These are phyloP conservation scores for Inga oerstediana DNA, from an alignment of 306 rosid species.

Conservation along the genomic window DNA sequence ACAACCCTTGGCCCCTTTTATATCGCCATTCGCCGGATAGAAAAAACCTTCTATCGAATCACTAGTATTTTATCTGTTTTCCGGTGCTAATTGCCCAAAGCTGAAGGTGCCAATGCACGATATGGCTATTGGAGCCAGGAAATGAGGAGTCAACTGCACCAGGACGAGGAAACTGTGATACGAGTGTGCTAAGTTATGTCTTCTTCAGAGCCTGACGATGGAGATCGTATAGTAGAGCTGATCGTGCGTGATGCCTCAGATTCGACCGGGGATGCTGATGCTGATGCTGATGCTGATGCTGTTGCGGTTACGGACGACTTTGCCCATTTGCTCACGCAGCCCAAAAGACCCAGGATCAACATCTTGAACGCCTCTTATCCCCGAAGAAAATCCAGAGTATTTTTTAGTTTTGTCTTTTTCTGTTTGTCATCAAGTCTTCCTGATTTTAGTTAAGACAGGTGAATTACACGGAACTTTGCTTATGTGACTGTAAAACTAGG, in stretches of 20 bases:
- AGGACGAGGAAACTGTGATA: background rate
- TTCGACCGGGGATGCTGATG: slow-evolving; percentile 34
- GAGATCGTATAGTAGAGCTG: slow-evolving; percentile 62
- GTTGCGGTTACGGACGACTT: slow-evolving; percentile 32
- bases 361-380: slow-evolving; percentile 78
- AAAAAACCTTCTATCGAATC: too few relatives aligned
- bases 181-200: slow-evolving; percentile 38
- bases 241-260: slow-evolving; percentile 41
- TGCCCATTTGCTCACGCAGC: slow-evolving; percentile 56
- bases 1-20: too few relatives aligned
- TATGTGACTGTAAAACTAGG: background rate
- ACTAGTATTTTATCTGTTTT: too few relatives aligned
- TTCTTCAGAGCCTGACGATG: slow-evolving; percentile 40
- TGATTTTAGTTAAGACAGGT: background rate
- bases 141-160: background rate
- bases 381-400: slow-evolving; percentile 57
- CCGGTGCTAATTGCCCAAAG: too few relatives aligned
- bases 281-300: background rate
- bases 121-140: background rate
- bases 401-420: background rate
- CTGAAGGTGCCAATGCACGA: too few relatives aligned
- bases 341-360: slow-evolving; percentile 72
- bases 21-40: too few relatives aligned
- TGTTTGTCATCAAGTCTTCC: background rate
- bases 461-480: background rate